Percentiles rank a stretch among this genome's conserved stretches.
Conservation (phyloP, 2,329 filamentous ascomycete genomes). For the Arthrobotrys pseudoclavata region DNA sequence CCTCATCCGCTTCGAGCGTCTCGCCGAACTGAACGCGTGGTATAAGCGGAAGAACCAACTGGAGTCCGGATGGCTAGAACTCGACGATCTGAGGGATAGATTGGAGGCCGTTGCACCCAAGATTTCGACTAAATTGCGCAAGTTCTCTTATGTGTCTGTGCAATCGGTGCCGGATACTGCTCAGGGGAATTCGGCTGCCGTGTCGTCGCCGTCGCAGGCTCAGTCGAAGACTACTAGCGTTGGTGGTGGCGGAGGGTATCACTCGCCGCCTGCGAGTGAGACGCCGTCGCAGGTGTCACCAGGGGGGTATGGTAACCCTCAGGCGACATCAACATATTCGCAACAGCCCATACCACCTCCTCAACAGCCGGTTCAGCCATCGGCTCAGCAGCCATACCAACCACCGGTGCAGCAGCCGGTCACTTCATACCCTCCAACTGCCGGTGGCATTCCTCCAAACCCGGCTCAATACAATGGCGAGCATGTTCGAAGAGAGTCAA, state of each 20-base stretch:
- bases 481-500: slow-evolving; percentile 27
- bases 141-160: slow-evolving; percentile 41
- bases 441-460: slow-evolving; percentile 40
- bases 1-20: slow-evolving; percentile 58
- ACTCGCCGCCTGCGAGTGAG: slow-evolving; percentile 35
- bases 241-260: slow-evolving; percentile 20
- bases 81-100: slow-evolving; percentile 54
- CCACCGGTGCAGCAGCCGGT: slow-evolving; percentile 12
- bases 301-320: slow-evolving; percentile 26
- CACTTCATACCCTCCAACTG: slow-evolving; percentile 17
- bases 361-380: slow-evolving; percentile 32
- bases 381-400: slow-evolving; percentile 10
- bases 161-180: slow-evolving; percentile 47
- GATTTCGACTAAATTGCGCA: slow-evolving; percentile 58
- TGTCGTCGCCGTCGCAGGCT: slow-evolving; percentile 15
- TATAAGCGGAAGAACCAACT: slow-evolving; percentile 54
- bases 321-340: slow-evolving; percentile 24
- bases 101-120: slow-evolving; percentile 55
- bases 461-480: slow-evolving; percentile 41
- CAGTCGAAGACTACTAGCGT: background rate
- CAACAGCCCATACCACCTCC: slow-evolving; percentile 25
- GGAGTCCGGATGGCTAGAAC: slow-evolving; percentile 51
- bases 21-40: slow-evolving; percentile 59
- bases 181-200: slow-evolving; percentile 7
- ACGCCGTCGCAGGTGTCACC: slow-evolving; percentile 29